Conservation (phyloP, 129 eudicot species). For the Tagetes patula region DNA sequence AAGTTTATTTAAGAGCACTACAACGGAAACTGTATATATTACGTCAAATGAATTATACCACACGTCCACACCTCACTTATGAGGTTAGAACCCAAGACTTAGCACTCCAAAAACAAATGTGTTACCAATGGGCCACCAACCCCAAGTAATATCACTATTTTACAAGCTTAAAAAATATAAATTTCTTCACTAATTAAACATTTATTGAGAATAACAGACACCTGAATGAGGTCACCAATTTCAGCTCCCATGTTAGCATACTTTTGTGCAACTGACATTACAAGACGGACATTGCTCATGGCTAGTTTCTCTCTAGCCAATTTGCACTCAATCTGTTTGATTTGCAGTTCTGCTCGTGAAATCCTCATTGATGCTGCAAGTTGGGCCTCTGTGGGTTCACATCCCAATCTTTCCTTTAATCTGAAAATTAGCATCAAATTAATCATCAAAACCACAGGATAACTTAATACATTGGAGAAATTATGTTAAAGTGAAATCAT, state of each 20-base stretch:
- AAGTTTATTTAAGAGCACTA: too few species aligned
- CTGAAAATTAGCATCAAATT: constrained; percentile 40
- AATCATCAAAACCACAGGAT: constrained; percentile 14
- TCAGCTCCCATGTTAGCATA: constrained; percentile 94
- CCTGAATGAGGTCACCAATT: constrained; percentile 95
- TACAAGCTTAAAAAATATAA: not conserved
- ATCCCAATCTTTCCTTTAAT: constrained; percentile 71
- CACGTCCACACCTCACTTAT: too few species aligned
- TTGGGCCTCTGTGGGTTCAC: constrained; percentile 86
- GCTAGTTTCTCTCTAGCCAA: constrained; percentile 96
- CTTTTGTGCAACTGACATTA: constrained; percentile 91
- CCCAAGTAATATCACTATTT: not conserved
- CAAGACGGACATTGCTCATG: constrained; percentile 94
- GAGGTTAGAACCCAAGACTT: too few species aligned
- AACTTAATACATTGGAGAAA: not conserved
- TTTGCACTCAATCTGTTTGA: constrained; percentile 65
- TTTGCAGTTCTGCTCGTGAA: constrained; percentile 57
- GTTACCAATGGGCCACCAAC: too few species aligned
- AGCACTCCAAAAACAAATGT: too few species aligned
- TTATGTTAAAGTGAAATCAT: not conserved
- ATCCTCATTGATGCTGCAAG: constrained; percentile 75
- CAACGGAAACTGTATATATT: too few species aligned
- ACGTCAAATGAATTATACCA: too few species aligned
- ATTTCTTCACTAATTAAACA: constrained; percentile 9
- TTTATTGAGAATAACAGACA: constrained; percentile 17